Evolutionary conservation across 73 alveolate species (phyloP).

Genomic region (Uronychia setigera): DNA sequence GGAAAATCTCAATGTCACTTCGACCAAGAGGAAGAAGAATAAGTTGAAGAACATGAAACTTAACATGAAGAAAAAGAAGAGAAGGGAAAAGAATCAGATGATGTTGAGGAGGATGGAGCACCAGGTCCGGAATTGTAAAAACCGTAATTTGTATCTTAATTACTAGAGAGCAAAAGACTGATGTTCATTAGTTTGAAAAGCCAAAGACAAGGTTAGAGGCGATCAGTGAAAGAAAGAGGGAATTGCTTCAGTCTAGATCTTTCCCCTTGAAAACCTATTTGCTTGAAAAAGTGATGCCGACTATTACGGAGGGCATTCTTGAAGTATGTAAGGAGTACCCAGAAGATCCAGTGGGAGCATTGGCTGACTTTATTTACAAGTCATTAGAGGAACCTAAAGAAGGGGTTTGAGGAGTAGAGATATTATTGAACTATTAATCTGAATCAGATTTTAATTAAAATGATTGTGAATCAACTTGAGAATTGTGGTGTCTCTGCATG

Average conservation of each 20-base stretch:
- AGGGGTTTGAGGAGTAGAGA: too few relatives aligned
- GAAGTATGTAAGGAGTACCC: conserved; percentile 77
- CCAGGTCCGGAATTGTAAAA: neutral
- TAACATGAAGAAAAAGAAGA: too few relatives aligned
- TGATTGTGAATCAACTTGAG: neutral
- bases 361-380: too few relatives aligned
- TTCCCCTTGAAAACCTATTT: conserved; percentile 73
- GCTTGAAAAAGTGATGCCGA: conserved; percentile 77
- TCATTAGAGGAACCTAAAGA: too few relatives aligned
- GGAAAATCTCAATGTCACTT: too few relatives aligned
- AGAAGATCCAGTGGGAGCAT: conserved; percentile 88
- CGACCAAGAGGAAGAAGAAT: too few relatives aligned
- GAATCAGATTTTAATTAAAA: conserved; percentile 1
- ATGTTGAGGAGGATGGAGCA: neutral
- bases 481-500: conserved; percentile 55
- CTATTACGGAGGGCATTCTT: conserved; percentile 69
- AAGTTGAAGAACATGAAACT: too few relatives aligned
- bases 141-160: neutral
- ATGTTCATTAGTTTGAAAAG: neutral
- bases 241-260: conserved; percentile 59
- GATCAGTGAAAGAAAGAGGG: conserved; percentile 63
- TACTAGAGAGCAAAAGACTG: neutral
- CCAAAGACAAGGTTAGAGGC: conserved; percentile 29
- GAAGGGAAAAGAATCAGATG: too few relatives aligned
- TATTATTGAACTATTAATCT: neutral